These are phyloP conservation scores for Penicillium simplicissimum DNA, from an alignment of 495 filamentous ascomycete species.

Conservation along the genomic window DNA sequence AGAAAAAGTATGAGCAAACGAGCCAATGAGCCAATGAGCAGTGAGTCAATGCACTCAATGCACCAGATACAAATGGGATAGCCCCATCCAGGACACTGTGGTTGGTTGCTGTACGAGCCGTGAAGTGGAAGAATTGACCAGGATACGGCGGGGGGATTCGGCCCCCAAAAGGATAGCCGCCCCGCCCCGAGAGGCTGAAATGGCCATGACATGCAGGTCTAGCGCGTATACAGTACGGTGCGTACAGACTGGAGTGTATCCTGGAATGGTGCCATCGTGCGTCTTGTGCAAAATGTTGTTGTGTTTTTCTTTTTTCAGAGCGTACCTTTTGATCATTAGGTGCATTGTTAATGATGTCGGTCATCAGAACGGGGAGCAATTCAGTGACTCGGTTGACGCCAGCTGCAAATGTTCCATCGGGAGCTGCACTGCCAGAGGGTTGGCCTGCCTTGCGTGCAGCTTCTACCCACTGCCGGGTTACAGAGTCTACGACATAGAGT, in stretches of 20 bases:
- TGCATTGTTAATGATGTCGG: slow-evolving; percentile 85
- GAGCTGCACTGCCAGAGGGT: slow-evolving; percentile 69
- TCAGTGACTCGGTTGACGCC: slow-evolving; percentile 97
- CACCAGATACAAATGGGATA: not conserved
- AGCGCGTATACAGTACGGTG: slow-evolving; percentile 52
- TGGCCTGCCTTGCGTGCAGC: slow-evolving; percentile 85
- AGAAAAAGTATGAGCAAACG: slow-evolving; percentile 53
- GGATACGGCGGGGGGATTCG: not conserved
- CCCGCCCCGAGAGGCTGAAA: not conserved
- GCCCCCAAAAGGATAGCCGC: slow-evolving; percentile 12
- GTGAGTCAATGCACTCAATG: not conserved
- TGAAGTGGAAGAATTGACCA: slow-evolving; percentile 3
- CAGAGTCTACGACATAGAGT: slow-evolving; percentile 99
- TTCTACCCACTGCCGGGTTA: slow-evolving; percentile 98
- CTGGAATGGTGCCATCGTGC: not conserved
- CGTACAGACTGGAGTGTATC: not conserved
- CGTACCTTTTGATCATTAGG: slow-evolving; percentile 99
- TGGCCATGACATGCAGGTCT: slow-evolving; percentile 32
- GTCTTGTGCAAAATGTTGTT: not conserved
- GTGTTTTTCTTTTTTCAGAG: slow-evolving; percentile 47
- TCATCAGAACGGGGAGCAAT: slow-evolving; percentile 89
- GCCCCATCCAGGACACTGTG: slow-evolving; percentile 1
- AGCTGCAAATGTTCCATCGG: slow-evolving; percentile 89
- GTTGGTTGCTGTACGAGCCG: not conserved
- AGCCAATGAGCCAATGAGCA: slow-evolving; percentile 14